Evolutionary conservation across 2,329 filamentous ascomycete species (phyloP).

Genomic region (Penicillium oxalicum): DNA sequence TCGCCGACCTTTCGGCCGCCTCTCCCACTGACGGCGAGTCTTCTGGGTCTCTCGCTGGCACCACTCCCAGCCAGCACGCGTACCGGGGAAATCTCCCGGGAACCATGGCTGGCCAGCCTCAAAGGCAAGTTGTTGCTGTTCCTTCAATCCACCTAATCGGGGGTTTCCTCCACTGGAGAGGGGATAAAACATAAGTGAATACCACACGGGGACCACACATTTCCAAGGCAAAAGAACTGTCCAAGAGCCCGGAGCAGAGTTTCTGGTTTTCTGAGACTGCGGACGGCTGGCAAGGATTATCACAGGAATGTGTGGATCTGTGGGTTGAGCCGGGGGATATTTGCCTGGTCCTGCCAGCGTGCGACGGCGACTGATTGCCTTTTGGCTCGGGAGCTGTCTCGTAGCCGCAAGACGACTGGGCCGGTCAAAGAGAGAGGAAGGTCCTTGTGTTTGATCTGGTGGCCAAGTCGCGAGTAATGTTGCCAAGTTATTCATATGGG

Average conservation of each 20-base stretch:
- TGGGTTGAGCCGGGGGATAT: conserved; percentile 50
- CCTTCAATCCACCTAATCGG: conserved; percentile 72
- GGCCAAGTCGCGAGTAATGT: conserved; percentile 63
- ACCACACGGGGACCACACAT: conserved; percentile 80
- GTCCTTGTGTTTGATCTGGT: conserved; percentile 48
- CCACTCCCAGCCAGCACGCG: conserved; percentile 72
- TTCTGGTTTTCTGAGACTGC: conserved; percentile 30
- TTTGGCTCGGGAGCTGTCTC: conserved; percentile 65
- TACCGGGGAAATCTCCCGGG: conserved; percentile 76
- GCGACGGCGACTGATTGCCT: conserved; percentile 72
- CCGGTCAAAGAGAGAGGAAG: conserved; percentile 61
- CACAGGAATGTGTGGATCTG: conserved; percentile 72
- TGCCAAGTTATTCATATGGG: conserved; percentile 44
- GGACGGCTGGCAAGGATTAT: conserved; percentile 60
- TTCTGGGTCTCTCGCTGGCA: conserved; percentile 59
- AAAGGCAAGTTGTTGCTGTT: conserved; percentile 73
- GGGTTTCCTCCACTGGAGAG: conserved; percentile 74
- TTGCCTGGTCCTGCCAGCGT: conserved; percentile 57
- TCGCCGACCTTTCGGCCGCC: conserved; percentile 74
- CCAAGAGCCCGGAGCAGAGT: conserved; percentile 64
- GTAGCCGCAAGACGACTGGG: conserved; percentile 59
- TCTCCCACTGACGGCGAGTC: conserved; percentile 63
- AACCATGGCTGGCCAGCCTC: conserved; percentile 77
- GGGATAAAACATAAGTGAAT: conserved; percentile 74
- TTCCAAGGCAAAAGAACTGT: conserved; percentile 85